Evolutionary conservation across 108 stramenopile species (phyloP), one percentile per base, ranked within the genome.

Genomic region (Pseudonitzschia multiseries): DNA sequence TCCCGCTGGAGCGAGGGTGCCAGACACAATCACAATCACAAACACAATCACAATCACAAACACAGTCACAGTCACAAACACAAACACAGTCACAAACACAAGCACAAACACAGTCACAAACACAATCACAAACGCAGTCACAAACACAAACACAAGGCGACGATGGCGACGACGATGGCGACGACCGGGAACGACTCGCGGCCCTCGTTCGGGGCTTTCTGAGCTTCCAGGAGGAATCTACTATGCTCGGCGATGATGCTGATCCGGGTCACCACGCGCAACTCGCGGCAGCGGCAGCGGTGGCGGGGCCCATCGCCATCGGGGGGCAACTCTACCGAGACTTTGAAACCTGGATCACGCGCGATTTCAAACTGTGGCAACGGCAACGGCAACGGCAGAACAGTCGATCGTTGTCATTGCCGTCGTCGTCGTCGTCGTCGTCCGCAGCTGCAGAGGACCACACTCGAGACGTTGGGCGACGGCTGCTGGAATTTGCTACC

Each of bases 261-360:
- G n/a, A n/a, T n/a, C n/a, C n/a, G n/a, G n/a, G n/a, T n/a, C n/a
- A n/a, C n/a, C n/a, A n/a, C n/a, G n/a, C n/a, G n/a, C n/a, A n/a
- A n/a, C n/a, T n/a, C n/a, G n/a, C n/a, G n/a, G n/a, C n/a, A 27
- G 27, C 26, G 29, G 26, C 57, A 21, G 10, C 24, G n/a, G n/a
- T 59, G 10, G 22, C 27, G 57, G 57, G 32, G 43, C 13, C 20
- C 12, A 13, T 33, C 18, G n/a, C 57, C 4, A 57, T 70, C 21
- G 69, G 69, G 20, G 53, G 69, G 27, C 0, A 9, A 13, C 26
- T 70, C 29, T 70, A 57, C 20, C 18, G 14, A 14, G 57, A 60
- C 8, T 70, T 70, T 57, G 42, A 60, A 42, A 22, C 8, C 12
- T 70, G 69, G 69, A 29, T 70, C 14, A 36, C 64, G 41, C 33